phyloP scores from a whole-genome alignment of 805 yeast species.

The Starmerella scarabaei region DNA sequence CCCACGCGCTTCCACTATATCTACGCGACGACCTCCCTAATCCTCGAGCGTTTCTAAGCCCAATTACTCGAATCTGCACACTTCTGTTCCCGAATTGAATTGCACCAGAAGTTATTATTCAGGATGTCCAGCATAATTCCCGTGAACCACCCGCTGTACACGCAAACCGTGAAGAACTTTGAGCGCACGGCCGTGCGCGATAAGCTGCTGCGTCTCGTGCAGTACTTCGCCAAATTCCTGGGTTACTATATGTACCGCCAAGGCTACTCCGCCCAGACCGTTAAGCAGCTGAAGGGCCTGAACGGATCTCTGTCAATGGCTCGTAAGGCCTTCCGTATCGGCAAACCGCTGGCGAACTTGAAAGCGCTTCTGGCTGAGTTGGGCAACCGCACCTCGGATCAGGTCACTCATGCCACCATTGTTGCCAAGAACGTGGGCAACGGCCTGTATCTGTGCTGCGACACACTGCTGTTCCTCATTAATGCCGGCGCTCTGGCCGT shows the following conservation, averaged over 20 bases:
- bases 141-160: conserved; percentile 20
- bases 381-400: conserved; percentile 59
- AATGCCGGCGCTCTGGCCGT: conserved; percentile 28
- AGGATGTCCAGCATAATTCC: conserved; percentile 5
- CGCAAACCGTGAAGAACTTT: conserved; percentile 14
- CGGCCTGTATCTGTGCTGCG: conserved; percentile 28
- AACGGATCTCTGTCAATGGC: conserved; percentile 52
- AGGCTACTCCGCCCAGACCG: conserved; percentile 39
- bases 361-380: conserved; percentile 54
- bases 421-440: conserved; percentile 27
- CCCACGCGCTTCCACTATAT: too few relatives aligned
- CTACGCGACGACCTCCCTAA: too few relatives aligned
- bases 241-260: conserved; percentile 45
- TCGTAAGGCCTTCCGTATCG: conserved; percentile 72
- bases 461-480: conserved; percentile 26
- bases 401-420: conserved; percentile 35
- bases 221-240: conserved; percentile 66
- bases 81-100: too few relatives aligned
- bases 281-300: conserved; percentile 40
- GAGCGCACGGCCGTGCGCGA: conserved; percentile 52
- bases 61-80: too few relatives aligned
- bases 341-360: conserved; percentile 62
- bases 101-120: too few relatives aligned
- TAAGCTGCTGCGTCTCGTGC: conserved; percentile 63
- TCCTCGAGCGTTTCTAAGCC: too few relatives aligned